A percentile compares a stretch with the other conserved stretches of the same genome.
These are phyloP conservation scores for Xylariaceae sp. DNA, from an alignment of 2,329 filamentous ascomycete genomes.

Conservation along the genomic window DNA sequence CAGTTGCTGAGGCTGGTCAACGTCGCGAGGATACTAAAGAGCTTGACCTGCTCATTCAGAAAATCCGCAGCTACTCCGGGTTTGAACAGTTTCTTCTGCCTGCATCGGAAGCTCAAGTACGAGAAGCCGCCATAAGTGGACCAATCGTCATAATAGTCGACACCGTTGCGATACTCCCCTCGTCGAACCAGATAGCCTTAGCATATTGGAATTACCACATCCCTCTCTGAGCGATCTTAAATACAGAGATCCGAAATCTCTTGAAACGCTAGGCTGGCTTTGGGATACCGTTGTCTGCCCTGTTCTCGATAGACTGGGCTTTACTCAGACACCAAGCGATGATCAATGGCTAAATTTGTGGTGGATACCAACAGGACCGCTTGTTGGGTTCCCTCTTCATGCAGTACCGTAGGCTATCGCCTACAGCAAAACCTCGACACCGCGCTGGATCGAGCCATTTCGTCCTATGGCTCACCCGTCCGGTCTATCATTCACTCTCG, in stretches of 20 bases:
- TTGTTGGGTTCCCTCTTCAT: background rate
- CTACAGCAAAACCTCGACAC: background rate
- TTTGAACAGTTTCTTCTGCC: background rate
- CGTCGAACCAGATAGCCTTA: background rate
- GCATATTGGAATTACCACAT: background rate
- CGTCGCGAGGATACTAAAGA: background rate
- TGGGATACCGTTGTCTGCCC: background rate
- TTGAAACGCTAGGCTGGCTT: background rate
- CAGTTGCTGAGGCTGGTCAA: too few species aligned
- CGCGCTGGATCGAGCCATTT: background rate
- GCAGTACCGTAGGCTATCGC: background rate
- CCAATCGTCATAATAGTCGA: background rate
- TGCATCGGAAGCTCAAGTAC: background rate
- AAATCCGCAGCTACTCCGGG: constrained; percentile 6
- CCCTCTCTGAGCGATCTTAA: background rate
- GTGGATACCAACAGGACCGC: constrained; percentile 9
- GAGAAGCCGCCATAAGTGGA: background rate
- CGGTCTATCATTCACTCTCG: background rate
- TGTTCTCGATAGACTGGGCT: background rate
- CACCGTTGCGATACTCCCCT: background rate
- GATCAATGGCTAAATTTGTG: background rate
- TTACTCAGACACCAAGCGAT: background rate
- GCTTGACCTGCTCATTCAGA: background rate
- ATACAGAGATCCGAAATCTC: background rate
- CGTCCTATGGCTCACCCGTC: background rate